Evolutionary conservation across 257 asterid genomes (phyloP).

Genomic region (Verbena officinalis): DNA sequence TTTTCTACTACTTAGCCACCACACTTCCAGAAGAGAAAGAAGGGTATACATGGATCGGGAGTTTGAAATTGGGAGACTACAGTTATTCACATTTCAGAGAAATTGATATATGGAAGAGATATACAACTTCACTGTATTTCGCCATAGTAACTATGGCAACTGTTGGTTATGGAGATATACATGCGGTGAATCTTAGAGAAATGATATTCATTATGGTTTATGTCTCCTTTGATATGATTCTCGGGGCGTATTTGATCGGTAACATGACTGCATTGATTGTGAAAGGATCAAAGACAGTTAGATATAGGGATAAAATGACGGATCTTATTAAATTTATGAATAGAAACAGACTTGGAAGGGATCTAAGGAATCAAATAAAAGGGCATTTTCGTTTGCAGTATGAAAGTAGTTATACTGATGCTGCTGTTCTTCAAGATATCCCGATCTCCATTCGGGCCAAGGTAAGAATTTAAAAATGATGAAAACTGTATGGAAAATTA

Average conservation of each 20-base stretch:
- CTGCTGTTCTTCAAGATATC: conserved; percentile 78
- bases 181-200: conserved; percentile 90
- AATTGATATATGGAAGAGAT: conserved; percentile 78
- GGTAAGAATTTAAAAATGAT: conserved; percentile 41
- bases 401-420: conserved; percentile 84
- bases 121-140: conserved; percentile 80
- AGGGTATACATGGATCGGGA: conserved; percentile 97
- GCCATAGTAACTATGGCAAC: conserved; percentile 98
- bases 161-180: conserved; percentile 97
- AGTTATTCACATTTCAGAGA: conserved; percentile 76
- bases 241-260: conserved; percentile 94
- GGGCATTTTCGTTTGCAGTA: conserved; percentile 90
- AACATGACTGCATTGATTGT: conserved; percentile 97
- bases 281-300: conserved; percentile 89
- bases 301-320: conserved; percentile 86
- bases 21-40: conserved; percentile 76
- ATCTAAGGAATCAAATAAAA: conserved; percentile 78
- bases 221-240: conserved; percentile 91
- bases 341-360: conserved; percentile 73
- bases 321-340: conserved; percentile 81
- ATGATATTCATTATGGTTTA: conserved; percentile 92
- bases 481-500: not conserved
- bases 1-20: conserved; percentile 90
- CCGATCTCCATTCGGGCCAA: conserved; percentile 89
- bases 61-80: conserved; percentile 80